These are phyloP conservation scores for Aspergillus persii DNA, from an alignment of 2,329 filamentous ascomycete species.

Conservation along the genomic window DNA sequence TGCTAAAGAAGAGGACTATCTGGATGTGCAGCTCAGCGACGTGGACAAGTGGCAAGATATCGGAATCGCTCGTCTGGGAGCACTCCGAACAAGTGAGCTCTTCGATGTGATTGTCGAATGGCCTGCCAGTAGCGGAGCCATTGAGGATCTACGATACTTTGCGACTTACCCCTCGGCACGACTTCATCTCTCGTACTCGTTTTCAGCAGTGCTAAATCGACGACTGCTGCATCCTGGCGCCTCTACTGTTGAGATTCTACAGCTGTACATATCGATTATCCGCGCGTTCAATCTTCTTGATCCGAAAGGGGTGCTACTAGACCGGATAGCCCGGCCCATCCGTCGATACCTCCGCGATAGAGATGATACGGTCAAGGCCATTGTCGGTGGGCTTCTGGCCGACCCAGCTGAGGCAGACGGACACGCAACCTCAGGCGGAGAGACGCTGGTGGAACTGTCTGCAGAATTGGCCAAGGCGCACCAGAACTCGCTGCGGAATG, in stretches of 20 bases:
- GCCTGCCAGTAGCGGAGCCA: conserved; percentile 57
- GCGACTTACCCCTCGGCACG: conserved; percentile 54
- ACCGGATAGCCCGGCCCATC: conserved; percentile 64
- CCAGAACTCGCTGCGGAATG: conserved; percentile 43
- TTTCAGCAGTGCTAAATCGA: conserved; percentile 52
- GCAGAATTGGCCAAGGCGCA: conserved; percentile 49
- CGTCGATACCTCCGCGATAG: conserved; percentile 62
- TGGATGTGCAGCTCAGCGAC: conserved; percentile 40
- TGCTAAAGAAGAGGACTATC: conserved; percentile 21
- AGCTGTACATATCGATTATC: conserved; percentile 66
- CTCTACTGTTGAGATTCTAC: conserved; percentile 65
- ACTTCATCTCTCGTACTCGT: conserved; percentile 54
- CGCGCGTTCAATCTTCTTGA: conserved; percentile 63
- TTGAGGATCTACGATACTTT: conserved; percentile 61
- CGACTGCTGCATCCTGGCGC: conserved; percentile 62
- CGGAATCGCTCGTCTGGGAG: conserved; percentile 55
- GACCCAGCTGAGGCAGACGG: conserved; percentile 47
- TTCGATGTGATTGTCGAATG: conserved; percentile 64
- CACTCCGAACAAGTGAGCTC: conserved; percentile 54
- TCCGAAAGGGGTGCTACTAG: conserved; percentile 63
- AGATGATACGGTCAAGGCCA: conserved; percentile 64
- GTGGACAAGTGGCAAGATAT: conserved; percentile 56
- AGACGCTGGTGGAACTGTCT: conserved; percentile 53
- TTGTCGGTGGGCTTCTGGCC: conserved; percentile 62
- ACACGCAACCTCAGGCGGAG: conserved; percentile 28